A percentile compares a stretch with the other conserved stretches of the same genome.
phyloP scores from a whole-genome alignment of 345 rosid species.

The Populus alba region DNA sequence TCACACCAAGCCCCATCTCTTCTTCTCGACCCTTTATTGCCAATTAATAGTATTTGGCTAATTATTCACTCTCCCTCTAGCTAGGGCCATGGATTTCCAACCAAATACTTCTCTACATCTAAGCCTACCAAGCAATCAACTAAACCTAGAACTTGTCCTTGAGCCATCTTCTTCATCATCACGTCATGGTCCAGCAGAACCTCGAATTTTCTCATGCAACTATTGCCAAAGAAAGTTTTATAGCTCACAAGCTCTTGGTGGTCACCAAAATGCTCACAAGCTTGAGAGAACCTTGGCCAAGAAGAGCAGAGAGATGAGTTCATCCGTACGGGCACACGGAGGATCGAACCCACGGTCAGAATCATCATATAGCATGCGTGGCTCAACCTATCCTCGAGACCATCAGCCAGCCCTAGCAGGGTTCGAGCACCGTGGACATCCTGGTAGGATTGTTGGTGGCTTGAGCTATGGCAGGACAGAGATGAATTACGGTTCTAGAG shows the following conservation, averaged over 20 bases:
- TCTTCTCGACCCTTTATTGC: background rate
- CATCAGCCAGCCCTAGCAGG: constrained; percentile 21
- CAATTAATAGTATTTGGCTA: background rate
- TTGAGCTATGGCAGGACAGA: constrained; percentile 26
- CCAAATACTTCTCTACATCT: constrained; percentile 69
- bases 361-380: background rate
- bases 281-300: constrained; percentile 89
- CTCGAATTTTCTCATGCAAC: constrained; percentile 83
- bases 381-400: constrained; percentile 14
- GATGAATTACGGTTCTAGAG: constrained; percentile 28
- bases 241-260: constrained; percentile 99
- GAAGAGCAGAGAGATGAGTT: constrained; percentile 60
- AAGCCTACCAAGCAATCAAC: constrained; percentile 47
- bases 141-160: constrained; percentile 41
- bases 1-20: background rate
- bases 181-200: constrained; percentile 36
- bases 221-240: constrained; percentile 88
- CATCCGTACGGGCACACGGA: constrained; percentile 29
- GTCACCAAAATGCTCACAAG: constrained; percentile 98
- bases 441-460: constrained; percentile 26
- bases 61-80: background rate
- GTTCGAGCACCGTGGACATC: constrained; percentile 41
- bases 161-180: constrained; percentile 28
- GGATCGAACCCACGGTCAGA: constrained; percentile 23
- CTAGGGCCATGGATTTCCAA: constrained; percentile 50